These are phyloP conservation scores for Pilatotrama ljubarskyi DNA, from an alignment of 768 basidiomycete genomes.

Conservation along the genomic window DNA sequence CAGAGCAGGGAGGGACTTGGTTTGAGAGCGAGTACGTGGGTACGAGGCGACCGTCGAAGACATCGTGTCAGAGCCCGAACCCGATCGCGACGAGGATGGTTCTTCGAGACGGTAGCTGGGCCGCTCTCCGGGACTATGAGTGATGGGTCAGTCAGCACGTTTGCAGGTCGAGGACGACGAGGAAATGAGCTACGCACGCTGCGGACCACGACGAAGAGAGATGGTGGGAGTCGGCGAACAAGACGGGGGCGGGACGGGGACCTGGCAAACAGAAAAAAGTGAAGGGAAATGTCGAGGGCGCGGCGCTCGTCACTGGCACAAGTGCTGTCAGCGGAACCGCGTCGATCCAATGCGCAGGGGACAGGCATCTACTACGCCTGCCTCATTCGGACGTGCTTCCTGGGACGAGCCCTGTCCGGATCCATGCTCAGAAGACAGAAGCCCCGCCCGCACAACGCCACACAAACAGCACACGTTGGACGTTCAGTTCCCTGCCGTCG, in stretches of 20 bases:
- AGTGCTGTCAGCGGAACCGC: not conserved
- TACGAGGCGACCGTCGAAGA: not conserved
- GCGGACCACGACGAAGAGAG: not conserved
- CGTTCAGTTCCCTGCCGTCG: too few relatives aligned
- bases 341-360: not conserved
- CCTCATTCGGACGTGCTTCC: constrained; percentile 10
- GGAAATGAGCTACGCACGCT: not conserved
- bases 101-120: too few relatives aligned
- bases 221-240: constrained; percentile 1
- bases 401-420: not conserved
- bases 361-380: constrained; percentile 8
- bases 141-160: not conserved
- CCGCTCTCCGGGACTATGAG: not conserved
- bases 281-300: constrained; percentile 5
- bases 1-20: not conserved
- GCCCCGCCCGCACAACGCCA: not conserved
- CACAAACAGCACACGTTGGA: too few relatives aligned
- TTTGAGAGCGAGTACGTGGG: constrained; percentile 6
- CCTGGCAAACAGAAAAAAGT: constrained; percentile 1
- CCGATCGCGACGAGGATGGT: too few relatives aligned
- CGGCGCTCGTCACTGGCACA: constrained; percentile 10
- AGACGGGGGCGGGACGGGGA: not conserved
- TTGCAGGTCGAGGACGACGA: not conserved
- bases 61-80: too few relatives aligned
- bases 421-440: not conserved